Evolutionary conservation across 805 yeast species (phyloP), one percentile per base, ranked within the genome.

Genomic region (Suhomyces kilbournensis): DNA sequence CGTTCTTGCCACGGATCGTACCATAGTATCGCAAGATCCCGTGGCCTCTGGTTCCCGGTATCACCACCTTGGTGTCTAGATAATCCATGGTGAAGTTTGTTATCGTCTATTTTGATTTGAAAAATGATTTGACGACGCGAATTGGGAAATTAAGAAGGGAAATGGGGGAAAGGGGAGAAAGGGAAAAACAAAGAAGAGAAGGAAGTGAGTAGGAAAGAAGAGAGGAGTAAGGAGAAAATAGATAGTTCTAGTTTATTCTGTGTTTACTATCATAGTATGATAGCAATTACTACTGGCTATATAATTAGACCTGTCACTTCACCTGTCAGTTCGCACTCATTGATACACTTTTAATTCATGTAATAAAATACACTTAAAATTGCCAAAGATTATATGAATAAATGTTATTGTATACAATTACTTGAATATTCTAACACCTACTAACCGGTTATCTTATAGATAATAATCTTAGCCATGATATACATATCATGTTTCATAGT

Each of bases 21-120:
- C 97, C 99, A 19, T 84, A 75, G 67, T 79, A 92, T 53, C 83
- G 76, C 49, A 92, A 71, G 9, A 84, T 74, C 1, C 92, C 97
- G 40, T 72, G 70, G 3, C 76, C 77, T 22, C 88, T 84, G 10
- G 88, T 83, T 8, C 88, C 88, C 0, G 96, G 96, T 1, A 86
- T 76, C 44, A 69, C 68, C 19, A 81, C 67, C 50, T 65, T 57
- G 9, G 65, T 56, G 4, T 75, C 78, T 39, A 75, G 60, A 47
- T 56, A 57, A 6, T 70, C 75, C 9, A 22, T 42, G 19, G 30
- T 17, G 42, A 15, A 35, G 34, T 23, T 12, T 35, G 53, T 19
- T 50, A 43, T 14, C 19, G 51, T 23, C 23, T 38, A 38, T 17
- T 38, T 35, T 35, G 19, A 28, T 28, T 28, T 28, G 32, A 28